Conservation (phyloP, 805 yeast species). For the Jamesozyma hellenica region DNA sequence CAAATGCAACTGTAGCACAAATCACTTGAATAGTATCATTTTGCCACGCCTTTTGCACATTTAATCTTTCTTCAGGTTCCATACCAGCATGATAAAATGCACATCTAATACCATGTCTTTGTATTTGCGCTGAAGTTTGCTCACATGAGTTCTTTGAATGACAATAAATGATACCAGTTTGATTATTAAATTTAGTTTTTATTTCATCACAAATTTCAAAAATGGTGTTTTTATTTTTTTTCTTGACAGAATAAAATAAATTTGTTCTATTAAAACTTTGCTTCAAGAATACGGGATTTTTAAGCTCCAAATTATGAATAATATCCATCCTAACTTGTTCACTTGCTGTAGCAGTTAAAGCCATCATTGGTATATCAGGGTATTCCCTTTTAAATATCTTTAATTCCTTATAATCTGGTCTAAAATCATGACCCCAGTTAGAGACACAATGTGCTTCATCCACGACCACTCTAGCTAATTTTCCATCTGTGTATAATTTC, state of each 20-base stretch:
- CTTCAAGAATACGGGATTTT: conserved; percentile 56
- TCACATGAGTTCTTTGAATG: conserved; percentile 87
- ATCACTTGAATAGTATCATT: conserved; percentile 58
- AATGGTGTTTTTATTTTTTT: conserved; percentile 46
- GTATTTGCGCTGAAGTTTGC: conserved; percentile 56
- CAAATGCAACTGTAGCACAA: conserved; percentile 97
- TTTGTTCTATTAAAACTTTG: conserved; percentile 92
- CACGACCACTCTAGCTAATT: conserved; percentile 78
- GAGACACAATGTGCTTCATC: conserved; percentile 99
- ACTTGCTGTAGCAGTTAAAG: conserved; percentile 95
- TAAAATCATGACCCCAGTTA: conserved; percentile 97
- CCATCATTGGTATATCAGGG: conserved; percentile 86
- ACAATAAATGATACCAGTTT: conserved; percentile 88
- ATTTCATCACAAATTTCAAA: conserved; percentile 56
- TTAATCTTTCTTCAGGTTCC: conserved; percentile 61
- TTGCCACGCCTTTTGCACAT: conserved; percentile 79
- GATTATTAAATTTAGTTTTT: conserved; percentile 38
- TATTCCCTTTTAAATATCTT: conserved; percentile 61
- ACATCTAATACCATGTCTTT: conserved; percentile 50
- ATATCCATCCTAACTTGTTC: conserved; percentile 83
- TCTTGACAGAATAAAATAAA: conserved; percentile 64
- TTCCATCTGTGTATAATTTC: conserved; percentile 42
- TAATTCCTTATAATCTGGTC: conserved; percentile 88
- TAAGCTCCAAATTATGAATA: conserved; percentile 61
- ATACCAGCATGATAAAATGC: conserved; percentile 91